Conservation (phyloP, 1,284 basidiomycete species). For the Pterulicium gracile region DNA sequence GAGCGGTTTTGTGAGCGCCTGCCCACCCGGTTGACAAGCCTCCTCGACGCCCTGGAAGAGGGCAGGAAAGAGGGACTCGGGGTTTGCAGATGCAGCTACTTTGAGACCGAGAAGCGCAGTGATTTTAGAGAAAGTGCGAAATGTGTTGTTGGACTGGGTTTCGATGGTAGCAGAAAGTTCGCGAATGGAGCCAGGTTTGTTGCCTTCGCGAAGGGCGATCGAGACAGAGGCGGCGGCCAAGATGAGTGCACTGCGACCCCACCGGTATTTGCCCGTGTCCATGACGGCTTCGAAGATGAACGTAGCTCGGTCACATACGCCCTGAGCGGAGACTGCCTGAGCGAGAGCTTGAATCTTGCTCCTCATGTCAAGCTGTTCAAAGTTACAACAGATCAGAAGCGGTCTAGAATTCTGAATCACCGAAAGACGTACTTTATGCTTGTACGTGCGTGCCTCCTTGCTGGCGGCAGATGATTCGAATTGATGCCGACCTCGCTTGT, state of each 20-base stretch:
- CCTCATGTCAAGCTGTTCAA: constrained; percentile 1
- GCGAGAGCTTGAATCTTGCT: background rate
- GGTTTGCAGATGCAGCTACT: background rate
- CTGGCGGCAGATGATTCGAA: background rate
- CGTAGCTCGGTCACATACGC: background rate
- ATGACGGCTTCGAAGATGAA: constrained; percentile 1
- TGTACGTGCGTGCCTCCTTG: background rate
- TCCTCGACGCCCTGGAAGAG: background rate
- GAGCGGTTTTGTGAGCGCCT: background rate
- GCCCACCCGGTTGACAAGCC: background rate
- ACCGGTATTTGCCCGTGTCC: background rate
- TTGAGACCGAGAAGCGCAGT: background rate
- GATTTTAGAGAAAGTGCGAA: background rate
- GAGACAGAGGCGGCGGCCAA: constrained; percentile 1
- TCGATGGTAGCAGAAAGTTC: constrained; percentile 1
- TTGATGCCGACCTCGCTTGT: background rate
- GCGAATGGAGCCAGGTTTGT: background rate
- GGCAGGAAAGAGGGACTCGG: constrained; percentile 1
- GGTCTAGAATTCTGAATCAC: background rate
- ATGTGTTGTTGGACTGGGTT: background rate
- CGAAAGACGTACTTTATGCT: background rate
- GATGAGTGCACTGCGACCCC: background rate
- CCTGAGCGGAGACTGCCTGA: background rate
- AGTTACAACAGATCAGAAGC: background rate
- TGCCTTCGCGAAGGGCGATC: background rate